Evolutionary conservation across 1,284 basidiomycete species (phyloP).

Genomic region (Cutaneotrichosporon cyanovorans): DNA sequence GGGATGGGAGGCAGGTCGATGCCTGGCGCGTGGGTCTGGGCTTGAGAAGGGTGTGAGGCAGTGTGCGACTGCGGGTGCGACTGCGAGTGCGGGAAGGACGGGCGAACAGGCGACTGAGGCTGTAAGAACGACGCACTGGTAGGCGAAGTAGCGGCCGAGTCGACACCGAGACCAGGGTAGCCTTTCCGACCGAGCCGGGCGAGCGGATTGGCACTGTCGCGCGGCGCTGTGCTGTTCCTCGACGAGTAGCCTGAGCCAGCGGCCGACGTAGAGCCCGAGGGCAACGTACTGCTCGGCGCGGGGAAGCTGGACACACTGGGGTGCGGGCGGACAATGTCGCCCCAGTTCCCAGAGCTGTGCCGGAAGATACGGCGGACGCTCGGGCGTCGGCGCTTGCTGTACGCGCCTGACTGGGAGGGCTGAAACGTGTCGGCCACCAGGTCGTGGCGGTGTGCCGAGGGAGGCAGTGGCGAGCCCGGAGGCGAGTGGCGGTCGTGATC

Average conservation of each 20-base stretch:
- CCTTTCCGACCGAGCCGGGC: constrained; percentile 10
- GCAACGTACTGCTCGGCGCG: background rate
- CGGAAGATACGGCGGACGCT: constrained; percentile 35
- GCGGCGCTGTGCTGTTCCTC: background rate
- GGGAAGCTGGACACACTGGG: no score
- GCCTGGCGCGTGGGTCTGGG: background rate
- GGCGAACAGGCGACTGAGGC: background rate
- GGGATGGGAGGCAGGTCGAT: background rate
- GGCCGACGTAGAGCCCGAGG: background rate
- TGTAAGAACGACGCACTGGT: background rate
- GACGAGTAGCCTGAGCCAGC: background rate
- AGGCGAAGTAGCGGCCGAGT: constrained; percentile 4
- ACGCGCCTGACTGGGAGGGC: background rate
- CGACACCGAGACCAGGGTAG: constrained; percentile 8
- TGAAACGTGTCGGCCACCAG: background rate
- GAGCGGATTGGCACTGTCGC: constrained; percentile 3
- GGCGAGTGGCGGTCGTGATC: constrained; percentile 4
- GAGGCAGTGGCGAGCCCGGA: constrained; percentile 8
- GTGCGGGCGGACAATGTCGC: constrained; percentile 28
- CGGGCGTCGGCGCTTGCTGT: constrained; percentile 20
- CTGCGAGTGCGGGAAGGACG: background rate
- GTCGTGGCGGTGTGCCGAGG: background rate
- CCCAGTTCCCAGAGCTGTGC: constrained; percentile 36
- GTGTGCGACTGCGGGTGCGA: background rate
- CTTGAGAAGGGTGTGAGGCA: background rate